Evolutionary conservation across 495 filamentous ascomycete genomes (phyloP), one percentile per base, ranked within the genome.

Genomic region (Tuber brumale): DNA sequence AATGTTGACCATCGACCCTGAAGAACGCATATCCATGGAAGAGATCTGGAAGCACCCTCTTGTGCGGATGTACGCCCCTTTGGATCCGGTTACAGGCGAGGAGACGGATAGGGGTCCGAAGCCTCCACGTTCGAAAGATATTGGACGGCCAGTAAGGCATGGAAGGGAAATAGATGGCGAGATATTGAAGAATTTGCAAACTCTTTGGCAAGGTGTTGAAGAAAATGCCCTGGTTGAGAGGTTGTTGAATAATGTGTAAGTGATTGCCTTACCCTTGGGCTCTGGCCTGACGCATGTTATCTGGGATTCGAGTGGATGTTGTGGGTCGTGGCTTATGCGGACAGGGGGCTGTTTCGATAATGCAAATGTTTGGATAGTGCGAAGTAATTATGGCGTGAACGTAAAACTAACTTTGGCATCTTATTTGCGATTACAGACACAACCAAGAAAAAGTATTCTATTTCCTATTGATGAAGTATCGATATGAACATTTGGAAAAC

Each of bases 371-470:
- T 74, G 61, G 72, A 71, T 69, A 18, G n/a, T 73, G 51, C 8
- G 43, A 31, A n/a, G n/a, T n/a, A n/a, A 61, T 83, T 75, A 81
- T 44, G 71, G 21, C 27, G 27, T 31, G 42, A 66, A 23, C 46
- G 16, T 41, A n/a, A 70, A 76, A 27, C 83, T 86, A 80, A 85
- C 75, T 43, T 37, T 76, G 48, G 12, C 23, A 66, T 57, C 27
- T 44, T 70, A 51, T 43, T 72, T 66, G 44, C 70, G 23, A 37
- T 73, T 19, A 70, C 74, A 96, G 93, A 77, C 86, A 87, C 2
- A 97, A 95, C 75, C 92, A 97, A 46, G 93, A 97, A 81, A 94
- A 96, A 78, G 86, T 94, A 81, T 96, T 98, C 79, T 99, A 98
- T 86, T 91, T 88, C 82, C 88, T 95, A 0, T 89, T 99, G 37